Evolutionary conservation across 1,284 basidiomycete species (phyloP), one percentile per base, ranked within the genome.

Genomic region (Boletus semigastroideus): DNA sequence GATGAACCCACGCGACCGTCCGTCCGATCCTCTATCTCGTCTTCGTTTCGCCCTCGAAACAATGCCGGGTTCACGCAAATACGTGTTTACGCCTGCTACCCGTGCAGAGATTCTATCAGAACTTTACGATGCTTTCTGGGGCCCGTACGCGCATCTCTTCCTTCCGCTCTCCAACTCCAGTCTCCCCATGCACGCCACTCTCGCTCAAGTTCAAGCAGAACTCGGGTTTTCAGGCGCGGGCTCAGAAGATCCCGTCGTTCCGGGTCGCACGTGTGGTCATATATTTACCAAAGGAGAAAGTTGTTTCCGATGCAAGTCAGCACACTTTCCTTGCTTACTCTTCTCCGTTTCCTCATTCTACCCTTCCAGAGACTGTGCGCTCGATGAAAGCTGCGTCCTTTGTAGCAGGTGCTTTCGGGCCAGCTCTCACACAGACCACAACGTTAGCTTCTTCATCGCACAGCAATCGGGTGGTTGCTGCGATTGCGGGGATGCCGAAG

Each of bases 391-490:
- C 56, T 94, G 90, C 59, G 91, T 96, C 2, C 76, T 97, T 34
- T 97, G 94, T 64, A 79, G 90, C 3, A 80, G 82, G 44, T 97
- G 94, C 70, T 98, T 94, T 71, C 86, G 91, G 56, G 81, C 89
- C 2, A 89, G 89, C 17, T 79, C 88, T 56, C 94, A 97, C 66
- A 74, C 76, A 36, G 86, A 84, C 34, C 94, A 97, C 73, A 94
- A 93, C 59, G 86, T 96, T 59, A 87, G 88, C 55, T 95, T 95
- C 74, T 92, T 92, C 68, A 88, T 93, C 55, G 87, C 91, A 11
- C 91, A 93, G 57, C 90, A 95, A 62, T 89, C 91, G 0, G 91
- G 92, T 10, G 90, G 92, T 4, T 94, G 90, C 58, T 97, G 94
- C 66, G 94, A 96, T 70, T 97, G 94, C 62, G 92, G 93, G 19